Conservation (phyloP, 345 rosid genomes). For the Rhodamnia argentea region DNA sequence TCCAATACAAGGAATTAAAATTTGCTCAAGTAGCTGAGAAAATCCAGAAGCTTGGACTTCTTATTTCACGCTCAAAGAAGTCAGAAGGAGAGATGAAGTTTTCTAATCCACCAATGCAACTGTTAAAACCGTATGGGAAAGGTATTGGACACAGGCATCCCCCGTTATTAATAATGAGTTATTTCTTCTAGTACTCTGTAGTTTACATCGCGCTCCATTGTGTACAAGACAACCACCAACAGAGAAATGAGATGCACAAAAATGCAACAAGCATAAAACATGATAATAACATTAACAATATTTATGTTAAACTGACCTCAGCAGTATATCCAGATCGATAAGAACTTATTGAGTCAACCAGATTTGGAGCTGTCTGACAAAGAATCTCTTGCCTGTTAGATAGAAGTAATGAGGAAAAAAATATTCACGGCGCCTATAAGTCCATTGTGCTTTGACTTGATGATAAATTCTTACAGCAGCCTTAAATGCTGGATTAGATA, state of each 20-base stretch:
- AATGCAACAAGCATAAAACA: not conserved
- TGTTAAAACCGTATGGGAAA: not conserved
- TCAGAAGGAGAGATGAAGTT: not conserved
- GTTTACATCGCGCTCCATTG: not conserved
- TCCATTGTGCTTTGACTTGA: not conserved
- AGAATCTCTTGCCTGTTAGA: conserved; percentile 71
- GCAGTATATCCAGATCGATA: conserved; percentile 90
- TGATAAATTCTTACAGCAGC: not conserved
- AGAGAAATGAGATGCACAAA: not conserved
- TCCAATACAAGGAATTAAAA: not conserved
- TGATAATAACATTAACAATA: not conserved
- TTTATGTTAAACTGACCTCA: conserved; percentile 36
- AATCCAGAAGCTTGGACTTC: not conserved
- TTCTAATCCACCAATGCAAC: not conserved
- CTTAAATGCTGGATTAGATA: not conserved
- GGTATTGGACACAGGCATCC: not conserved
- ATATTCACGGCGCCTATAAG: not conserved
- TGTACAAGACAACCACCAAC: not conserved
- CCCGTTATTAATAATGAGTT: not conserved
- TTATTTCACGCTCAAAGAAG: not conserved
- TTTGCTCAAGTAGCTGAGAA: not conserved
- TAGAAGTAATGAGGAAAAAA: conserved; percentile 1
- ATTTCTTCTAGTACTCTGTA: not conserved
- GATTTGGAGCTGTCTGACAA: conserved; percentile 59
- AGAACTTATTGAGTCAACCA: conserved; percentile 57